Conservation (phyloP, 805 yeast genomes). For the Grigorovia transvaalensis region DNA sequence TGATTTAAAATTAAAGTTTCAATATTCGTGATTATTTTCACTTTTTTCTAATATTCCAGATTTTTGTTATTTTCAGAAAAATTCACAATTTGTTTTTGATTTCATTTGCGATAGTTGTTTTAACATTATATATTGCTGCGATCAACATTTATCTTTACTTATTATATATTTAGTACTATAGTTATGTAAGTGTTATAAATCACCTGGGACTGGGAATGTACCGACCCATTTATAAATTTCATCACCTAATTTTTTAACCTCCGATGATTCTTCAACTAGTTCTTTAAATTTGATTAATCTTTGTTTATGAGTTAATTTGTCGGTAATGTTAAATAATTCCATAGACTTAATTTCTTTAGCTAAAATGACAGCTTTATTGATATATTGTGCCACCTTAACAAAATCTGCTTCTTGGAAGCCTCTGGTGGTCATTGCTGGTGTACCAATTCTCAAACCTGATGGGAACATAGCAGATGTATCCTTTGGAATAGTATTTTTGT, state of each 20-base stretch:
- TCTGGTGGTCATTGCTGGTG: slow-evolving; percentile 98
- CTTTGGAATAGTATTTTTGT: slow-evolving; percentile 94
- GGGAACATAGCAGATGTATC: slow-evolving; percentile 94
- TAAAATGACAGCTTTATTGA: slow-evolving; percentile 67
- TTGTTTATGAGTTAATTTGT: slow-evolving; percentile 54
- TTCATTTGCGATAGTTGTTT: neutral
- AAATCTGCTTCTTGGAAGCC: slow-evolving; percentile 77
- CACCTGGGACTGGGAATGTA: slow-evolving; percentile 84
- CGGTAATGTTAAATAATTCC: slow-evolving; percentile 35
- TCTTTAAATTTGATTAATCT: slow-evolving; percentile 59
- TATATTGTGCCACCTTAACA: slow-evolving; percentile 65
- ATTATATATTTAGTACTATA: neutral
- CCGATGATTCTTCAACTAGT: slow-evolving; percentile 53
- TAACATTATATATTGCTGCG: neutral
- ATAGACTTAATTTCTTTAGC: slow-evolving; percentile 50
- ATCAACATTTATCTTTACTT: neutral
- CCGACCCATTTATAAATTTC: slow-evolving; percentile 69
- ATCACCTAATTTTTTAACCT: slow-evolving; percentile 48
- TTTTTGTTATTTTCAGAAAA: too few species aligned
- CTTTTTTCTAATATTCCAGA: too few species aligned
- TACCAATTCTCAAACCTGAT: slow-evolving; percentile 92
- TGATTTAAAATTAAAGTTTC: too few species aligned
- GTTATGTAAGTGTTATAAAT: slow-evolving; percentile 23
- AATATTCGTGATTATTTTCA: too few species aligned
- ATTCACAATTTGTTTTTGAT: too few species aligned